Conservation (phyloP, 139 green algal species). For the Micromonas commoda region DNA sequence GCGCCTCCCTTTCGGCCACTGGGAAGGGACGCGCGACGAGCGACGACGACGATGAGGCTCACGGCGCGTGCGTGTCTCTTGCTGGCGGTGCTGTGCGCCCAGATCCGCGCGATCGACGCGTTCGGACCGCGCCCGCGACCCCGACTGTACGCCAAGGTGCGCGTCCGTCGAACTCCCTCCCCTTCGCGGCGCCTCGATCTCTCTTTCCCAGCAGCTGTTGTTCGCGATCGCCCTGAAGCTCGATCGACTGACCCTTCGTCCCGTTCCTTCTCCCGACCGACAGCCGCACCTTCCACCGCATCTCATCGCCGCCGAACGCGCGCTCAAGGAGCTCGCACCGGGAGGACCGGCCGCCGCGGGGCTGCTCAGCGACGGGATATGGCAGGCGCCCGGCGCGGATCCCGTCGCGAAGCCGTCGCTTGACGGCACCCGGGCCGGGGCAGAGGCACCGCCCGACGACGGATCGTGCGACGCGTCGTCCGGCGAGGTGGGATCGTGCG, state of each 20-base stretch:
- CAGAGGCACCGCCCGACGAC: not conserved
- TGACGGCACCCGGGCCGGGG: not conserved
- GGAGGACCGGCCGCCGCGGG: not conserved
- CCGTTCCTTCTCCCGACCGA: not conserved
- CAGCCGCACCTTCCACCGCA: slow-evolving; percentile 6
- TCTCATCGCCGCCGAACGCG: not conserved
- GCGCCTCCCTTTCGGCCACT: no score
- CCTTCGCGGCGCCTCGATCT: not conserved
- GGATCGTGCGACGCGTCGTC: not conserved
- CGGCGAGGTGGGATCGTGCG: not conserved
- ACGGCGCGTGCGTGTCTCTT: no score
- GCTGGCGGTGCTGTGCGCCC: no score
- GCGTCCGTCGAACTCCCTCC: not conserved
- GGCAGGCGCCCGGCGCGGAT: not conserved
- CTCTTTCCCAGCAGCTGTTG: not conserved
- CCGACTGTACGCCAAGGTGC: not conserved
- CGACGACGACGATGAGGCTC: no score
- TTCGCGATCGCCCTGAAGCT: no score
- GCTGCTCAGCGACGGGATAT: not conserved
- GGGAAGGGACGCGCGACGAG: no score
- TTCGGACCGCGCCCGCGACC: slow-evolving; percentile 10
- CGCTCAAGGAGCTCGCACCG: slow-evolving; percentile 10
- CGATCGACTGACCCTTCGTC: not conserved
- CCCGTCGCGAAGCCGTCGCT: not conserved
- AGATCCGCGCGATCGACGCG: no score